phyloP scores from a whole-genome alignment of 306 rosid species.

The Cajanus cajan region DNA sequence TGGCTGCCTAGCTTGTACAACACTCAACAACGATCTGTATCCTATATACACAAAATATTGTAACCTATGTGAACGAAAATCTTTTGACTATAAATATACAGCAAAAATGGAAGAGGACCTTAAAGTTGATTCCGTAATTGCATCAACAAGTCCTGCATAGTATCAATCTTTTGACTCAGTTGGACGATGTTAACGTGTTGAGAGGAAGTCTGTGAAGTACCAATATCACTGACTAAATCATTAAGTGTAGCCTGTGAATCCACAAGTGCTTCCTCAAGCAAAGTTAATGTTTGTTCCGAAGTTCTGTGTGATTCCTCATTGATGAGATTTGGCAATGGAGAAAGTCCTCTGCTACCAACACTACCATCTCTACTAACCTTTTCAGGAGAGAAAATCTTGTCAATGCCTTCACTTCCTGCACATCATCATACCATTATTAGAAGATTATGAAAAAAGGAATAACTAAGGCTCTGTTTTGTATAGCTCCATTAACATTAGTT shows the following conservation, averaged over 20 bases:
- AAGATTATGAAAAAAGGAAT: not conserved
- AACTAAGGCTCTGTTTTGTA: not conserved
- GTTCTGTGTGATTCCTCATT: conserved; percentile 47
- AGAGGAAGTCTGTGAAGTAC: conserved; percentile 52
- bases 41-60: conserved; percentile 54
- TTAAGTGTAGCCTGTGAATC: conserved; percentile 66
- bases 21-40: conserved; percentile 30
- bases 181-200: conserved; percentile 50
- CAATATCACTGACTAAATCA: conserved; percentile 44
- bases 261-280: conserved; percentile 62
- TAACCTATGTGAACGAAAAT: conserved; percentile 40
- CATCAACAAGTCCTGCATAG: conserved; percentile 62
- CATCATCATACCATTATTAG: conserved; percentile 22
- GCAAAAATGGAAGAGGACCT: conserved; percentile 26
- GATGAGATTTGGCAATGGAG: conserved; percentile 46
- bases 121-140: conserved; percentile 63
- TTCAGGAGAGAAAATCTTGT: conserved; percentile 68
- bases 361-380: conserved; percentile 57
- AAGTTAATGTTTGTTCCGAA: conserved; percentile 60
- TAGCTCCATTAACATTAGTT: not conserved
- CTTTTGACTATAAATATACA: conserved; percentile 33
- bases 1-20: conserved; percentile 38
- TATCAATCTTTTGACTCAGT: conserved; percentile 65
- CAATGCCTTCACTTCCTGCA: conserved; percentile 91
- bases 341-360: conserved; percentile 44